Base-by-base conservation (phyloP, 495 filamentous ascomycete species). In the Penicillium arizonense region DNA sequence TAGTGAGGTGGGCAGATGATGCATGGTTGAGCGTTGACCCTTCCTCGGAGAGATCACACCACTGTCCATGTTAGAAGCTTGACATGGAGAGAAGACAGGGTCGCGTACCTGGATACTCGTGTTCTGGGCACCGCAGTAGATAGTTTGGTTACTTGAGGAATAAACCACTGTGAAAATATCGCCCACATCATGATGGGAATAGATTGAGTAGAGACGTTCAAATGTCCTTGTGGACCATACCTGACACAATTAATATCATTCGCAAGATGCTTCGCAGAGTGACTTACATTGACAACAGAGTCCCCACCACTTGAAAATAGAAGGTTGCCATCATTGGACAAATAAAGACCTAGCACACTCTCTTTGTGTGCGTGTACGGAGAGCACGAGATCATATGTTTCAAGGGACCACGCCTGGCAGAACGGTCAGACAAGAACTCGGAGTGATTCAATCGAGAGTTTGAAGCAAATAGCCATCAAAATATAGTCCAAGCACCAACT, bases 291-390 rank as follows among this genome's bases (percentile, higher is more conserved):
- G 48, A 97, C 84, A 53, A 96, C 88, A 5, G 93, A 90, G 64
- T 98, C 95, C 35, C 90, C 91, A 14, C 90, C 95, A 63, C 87
- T 92, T 30, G 95, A 97, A 67, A 98, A 94, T 13, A 98, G 84
- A 13, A 94, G 74, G 36, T 78, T 77, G 35, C 81, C 69, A 66
- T 94, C 89, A 33, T 83, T 75, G 8, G 88, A 89, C 2, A 97
- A 77, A 65, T 81, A 90, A 3, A 98, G 80, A 57, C 83, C 87
- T 35, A 98, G 84, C 36, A 98, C 90, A 62, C 91, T 95, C 33
- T 92, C 88, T 62, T 85, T 86, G 72, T 98, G 94, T 10, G 87
- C 94, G 56, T 89, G 85, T 50, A 97, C 82, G 1, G 83, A 85
- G 39, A 81, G 76, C 30, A 87, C 79, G 16, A 86, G 83, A 66